Conservation (phyloP, 83 land plant species). For the Diphasiastrum complanatum region DNA sequence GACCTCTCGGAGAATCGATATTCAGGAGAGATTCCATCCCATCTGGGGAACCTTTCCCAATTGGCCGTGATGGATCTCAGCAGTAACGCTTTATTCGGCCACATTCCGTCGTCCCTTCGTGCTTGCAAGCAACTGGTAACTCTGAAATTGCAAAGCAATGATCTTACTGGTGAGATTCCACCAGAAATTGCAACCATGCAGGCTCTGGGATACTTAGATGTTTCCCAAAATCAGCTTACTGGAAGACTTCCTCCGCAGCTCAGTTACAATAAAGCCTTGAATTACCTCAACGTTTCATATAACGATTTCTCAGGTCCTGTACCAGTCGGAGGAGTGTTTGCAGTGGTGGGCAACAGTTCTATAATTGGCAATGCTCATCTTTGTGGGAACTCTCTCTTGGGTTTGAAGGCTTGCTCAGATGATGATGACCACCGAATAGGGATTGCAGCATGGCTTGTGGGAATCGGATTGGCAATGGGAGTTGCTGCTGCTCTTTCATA, state of each 20-base stretch:
- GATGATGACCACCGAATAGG: neutral
- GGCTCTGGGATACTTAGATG: conserved; percentile 36
- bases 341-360: conserved; percentile 34
- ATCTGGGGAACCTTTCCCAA: conserved; percentile 27
- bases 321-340: conserved; percentile 39
- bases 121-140: conserved; percentile 34
- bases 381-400: conserved; percentile 16
- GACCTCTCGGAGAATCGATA: conserved; percentile 37
- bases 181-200: conserved; percentile 25
- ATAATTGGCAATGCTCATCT: conserved; percentile 38
- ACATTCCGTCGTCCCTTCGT: conserved; percentile 34
- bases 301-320: conserved; percentile 37
- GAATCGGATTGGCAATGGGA: too few species aligned
- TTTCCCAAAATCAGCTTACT: conserved; percentile 33
- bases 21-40: conserved; percentile 34
- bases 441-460: conserved; percentile 15
- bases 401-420: conserved; percentile 34
- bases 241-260: conserved; percentile 33
- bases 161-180: conserved; percentile 36
- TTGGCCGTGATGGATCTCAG: conserved; percentile 30
- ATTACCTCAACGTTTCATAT: conserved; percentile 41
- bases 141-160: conserved; percentile 39
- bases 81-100: conserved; percentile 33
- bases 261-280: conserved; percentile 32
- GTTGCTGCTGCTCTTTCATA: too few species aligned